These are phyloP conservation scores for Hepatocystis sp. DNA, from an alignment of 169 alveolate species.

Conservation along the genomic window DNA sequence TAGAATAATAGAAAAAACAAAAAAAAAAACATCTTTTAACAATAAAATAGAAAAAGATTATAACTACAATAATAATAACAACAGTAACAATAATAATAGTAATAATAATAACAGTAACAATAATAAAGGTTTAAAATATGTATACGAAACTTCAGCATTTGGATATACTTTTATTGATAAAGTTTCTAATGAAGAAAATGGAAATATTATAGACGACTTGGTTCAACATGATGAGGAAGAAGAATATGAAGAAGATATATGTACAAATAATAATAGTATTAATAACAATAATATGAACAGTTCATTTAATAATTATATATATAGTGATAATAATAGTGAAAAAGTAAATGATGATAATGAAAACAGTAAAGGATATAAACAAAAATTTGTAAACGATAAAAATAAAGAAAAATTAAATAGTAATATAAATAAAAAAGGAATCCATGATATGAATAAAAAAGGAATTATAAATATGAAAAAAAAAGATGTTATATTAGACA, in stretches of 20 bases:
- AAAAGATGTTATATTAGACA: conserved; percentile 45
- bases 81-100: too few species aligned
- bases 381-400: too few species aligned
- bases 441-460: too few species aligned
- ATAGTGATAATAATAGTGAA: background rate
- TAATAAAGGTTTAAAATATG: conserved; percentile 18
- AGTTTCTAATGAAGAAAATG: conserved; percentile 6
- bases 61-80: too few species aligned
- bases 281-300: background rate
- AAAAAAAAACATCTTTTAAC: too few species aligned
- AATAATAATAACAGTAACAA: conserved; percentile 2
- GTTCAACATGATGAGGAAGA: conserved; percentile 65
- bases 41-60: too few species aligned
- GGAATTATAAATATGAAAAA: conserved; percentile 27
- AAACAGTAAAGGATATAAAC: too few species aligned
- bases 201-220: conserved; percentile 54
- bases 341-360: background rate
- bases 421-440: too few species aligned
- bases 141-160: conserved; percentile 63
- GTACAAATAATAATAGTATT: background rate
- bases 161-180: conserved; percentile 66
- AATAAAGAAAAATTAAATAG: too few species aligned
- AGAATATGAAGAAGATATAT: conserved; percentile 18
- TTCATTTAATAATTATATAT: background rate
- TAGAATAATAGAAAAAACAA: conserved; percentile 56